These are phyloP conservation scores for Nepenthes mirabilis DNA, from an alignment of 148 eudicot species.

Conservation along the genomic window DNA sequence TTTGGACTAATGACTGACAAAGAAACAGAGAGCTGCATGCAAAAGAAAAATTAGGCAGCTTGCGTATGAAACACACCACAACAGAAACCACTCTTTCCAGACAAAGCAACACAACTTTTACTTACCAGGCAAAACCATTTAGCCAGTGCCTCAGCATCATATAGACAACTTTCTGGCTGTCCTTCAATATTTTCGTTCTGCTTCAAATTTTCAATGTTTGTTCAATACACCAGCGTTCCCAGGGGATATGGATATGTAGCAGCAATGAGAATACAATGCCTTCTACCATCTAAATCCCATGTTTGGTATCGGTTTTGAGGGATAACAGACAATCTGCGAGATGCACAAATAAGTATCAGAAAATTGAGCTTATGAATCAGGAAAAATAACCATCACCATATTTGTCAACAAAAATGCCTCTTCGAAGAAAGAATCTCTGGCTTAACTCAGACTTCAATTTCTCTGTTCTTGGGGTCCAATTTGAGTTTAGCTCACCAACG, in stretches of 20 bases:
- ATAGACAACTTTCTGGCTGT: slow-evolving; percentile 43
- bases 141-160: slow-evolving; percentile 80
- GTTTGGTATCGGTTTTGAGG: slow-evolving; percentile 41
- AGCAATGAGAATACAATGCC: slow-evolving; percentile 83
- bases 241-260: slow-evolving; percentile 87
- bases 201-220: slow-evolving; percentile 46
- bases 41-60: slow-evolving; percentile 12
- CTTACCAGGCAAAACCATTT: slow-evolving; percentile 72
- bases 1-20: slow-evolving; percentile 88
- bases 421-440: no score
- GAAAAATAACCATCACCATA: neutral
- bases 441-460: no score
- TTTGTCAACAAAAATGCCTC: no score
- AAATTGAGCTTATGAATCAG: neutral
- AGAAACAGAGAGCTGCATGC: slow-evolving; percentile 75
- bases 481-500: no score
- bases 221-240: slow-evolving; percentile 87
- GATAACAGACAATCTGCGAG: slow-evolving; percentile 60
- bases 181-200: slow-evolving; percentile 49
- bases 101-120: slow-evolving; percentile 4
- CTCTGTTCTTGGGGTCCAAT: no score
- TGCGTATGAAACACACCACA: slow-evolving; percentile 2
- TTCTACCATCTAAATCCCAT: slow-evolving; percentile 56
- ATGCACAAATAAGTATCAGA: slow-evolving; percentile 1
- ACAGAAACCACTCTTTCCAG: slow-evolving; percentile 1